phyloP scores from a whole-genome alignment of 2,329 filamentous ascomycete genomes.

The Fusarium oxysporum region DNA sequence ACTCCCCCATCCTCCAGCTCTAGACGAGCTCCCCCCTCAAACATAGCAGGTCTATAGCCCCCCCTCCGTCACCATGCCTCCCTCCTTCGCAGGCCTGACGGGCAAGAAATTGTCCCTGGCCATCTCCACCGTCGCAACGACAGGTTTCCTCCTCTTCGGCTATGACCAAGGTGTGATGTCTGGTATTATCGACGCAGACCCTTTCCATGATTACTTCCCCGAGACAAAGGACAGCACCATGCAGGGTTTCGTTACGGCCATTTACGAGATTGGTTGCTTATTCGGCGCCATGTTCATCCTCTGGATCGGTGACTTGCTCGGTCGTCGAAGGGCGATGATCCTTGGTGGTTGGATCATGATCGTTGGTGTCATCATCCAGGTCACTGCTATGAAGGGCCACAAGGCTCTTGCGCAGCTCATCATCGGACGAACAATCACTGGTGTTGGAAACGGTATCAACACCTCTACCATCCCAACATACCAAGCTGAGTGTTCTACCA shows the following conservation, averaged over 20 bases:
- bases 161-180: conserved; percentile 68
- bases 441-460: conserved; percentile 62
- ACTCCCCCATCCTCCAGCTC: conserved; percentile 17
- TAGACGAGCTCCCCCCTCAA: conserved; percentile 18
- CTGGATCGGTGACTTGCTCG: conserved; percentile 64
- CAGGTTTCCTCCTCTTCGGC: conserved; percentile 71
- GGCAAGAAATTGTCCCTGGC: conserved; percentile 67
- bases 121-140: conserved; percentile 72
- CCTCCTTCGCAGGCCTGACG: conserved; percentile 68
- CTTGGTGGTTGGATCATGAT: conserved; percentile 68
- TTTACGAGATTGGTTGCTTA: conserved; percentile 66
- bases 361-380: conserved; percentile 69
- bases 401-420: conserved; percentile 61
- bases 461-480: conserved; percentile 66
- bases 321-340: conserved; percentile 66
- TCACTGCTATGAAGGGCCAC: conserved; percentile 54
- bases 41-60: conserved; percentile 34
- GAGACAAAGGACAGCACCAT: conserved; percentile 58
- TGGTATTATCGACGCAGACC: conserved; percentile 63
- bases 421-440: conserved; percentile 62
- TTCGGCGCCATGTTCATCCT: conserved; percentile 62
- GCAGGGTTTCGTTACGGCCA: conserved; percentile 61
- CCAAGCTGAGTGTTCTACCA: conserved; percentile 65
- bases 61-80: conserved; percentile 56
- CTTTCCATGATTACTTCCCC: conserved; percentile 62